Percentiles rank a stretch among this genome's conserved stretches.
Evolutionary conservation across 345 rosid genomes (phyloP).

Genomic region (Barbarea vulgaris): DNA sequence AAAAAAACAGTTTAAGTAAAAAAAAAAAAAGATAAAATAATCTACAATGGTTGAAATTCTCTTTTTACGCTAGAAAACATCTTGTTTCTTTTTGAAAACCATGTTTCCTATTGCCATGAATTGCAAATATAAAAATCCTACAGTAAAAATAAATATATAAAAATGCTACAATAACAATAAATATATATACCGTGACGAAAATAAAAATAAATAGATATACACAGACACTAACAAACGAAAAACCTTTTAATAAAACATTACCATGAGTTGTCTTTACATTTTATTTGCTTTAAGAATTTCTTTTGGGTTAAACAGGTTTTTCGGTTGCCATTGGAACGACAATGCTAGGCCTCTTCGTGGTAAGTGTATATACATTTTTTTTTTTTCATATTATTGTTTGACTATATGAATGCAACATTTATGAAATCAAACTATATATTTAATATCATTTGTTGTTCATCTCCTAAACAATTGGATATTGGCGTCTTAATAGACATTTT

Average conservation of each 20-base stretch:
- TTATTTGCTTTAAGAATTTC: background rate
- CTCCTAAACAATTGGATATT: background rate
- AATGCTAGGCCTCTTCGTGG: constrained; percentile 45
- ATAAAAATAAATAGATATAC: background rate
- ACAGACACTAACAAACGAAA: background rate
- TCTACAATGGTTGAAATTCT: no score
- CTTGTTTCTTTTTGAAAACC: background rate
- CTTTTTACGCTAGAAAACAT: background rate
- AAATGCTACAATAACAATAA: background rate
- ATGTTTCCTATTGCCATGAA: background rate
- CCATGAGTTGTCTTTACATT: background rate
- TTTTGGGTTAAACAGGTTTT: constrained; percentile 37
- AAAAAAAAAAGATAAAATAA: no score
- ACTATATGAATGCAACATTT: background rate
- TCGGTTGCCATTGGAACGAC: constrained; percentile 42
- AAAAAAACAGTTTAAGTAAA: no score
- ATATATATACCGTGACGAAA: background rate
- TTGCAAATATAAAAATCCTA: background rate
- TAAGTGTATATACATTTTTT: background rate
- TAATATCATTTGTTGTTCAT: background rate
- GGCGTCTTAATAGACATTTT: background rate
- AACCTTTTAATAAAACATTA: no score
- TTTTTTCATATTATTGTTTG: background rate
- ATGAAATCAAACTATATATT: no score
- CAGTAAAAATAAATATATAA: background rate